These are phyloP conservation scores for Cetradonia linearis DNA, from an alignment of 495 filamentous ascomycete genomes.

Conservation along the genomic window DNA sequence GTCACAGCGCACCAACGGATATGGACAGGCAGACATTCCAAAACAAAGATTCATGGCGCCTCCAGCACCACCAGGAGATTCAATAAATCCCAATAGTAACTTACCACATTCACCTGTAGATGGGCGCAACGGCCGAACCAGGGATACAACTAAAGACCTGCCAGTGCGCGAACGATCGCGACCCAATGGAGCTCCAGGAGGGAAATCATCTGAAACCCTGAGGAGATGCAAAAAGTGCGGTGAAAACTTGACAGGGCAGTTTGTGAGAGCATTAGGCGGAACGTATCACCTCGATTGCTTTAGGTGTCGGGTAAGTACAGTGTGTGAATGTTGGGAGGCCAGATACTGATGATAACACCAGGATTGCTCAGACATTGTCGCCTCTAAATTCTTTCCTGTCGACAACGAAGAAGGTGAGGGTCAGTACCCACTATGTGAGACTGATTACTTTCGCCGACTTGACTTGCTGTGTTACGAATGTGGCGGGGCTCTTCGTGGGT, in stretches of 20 bases:
- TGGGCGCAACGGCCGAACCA: slow-evolving; percentile 18
- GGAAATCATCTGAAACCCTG: slow-evolving; percentile 32
- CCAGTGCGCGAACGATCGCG: slow-evolving; percentile 32
- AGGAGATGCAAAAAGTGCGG: slow-evolving; percentile 82
- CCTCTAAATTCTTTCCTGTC: slow-evolving; percentile 96
- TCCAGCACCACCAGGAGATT: slow-evolving; percentile 11
- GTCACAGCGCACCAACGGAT: slow-evolving; percentile 19
- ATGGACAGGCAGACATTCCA: slow-evolving; percentile 14
- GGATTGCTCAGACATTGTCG: slow-evolving; percentile 95
- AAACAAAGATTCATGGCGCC: slow-evolving; percentile 19
- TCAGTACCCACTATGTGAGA: slow-evolving; percentile 95
- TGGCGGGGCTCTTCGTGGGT: slow-evolving; percentile 85
- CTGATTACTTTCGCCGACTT: slow-evolving; percentile 90
- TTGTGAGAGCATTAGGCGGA: slow-evolving; percentile 81
- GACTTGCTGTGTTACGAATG: slow-evolving; percentile 87
- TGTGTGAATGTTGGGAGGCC: neutral
- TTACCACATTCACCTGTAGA: slow-evolving; percentile 18
- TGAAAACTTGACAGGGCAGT: slow-evolving; percentile 80
- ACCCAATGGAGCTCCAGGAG: slow-evolving; percentile 35
- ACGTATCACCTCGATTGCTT: slow-evolving; percentile 98
- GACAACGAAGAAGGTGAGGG: slow-evolving; percentile 70
- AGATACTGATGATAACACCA: slow-evolving; percentile 30
- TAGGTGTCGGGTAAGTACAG: slow-evolving; percentile 75
- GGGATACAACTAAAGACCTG: slow-evolving; percentile 18
- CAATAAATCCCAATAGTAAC: slow-evolving; percentile 20